A percentile compares a stretch with the other conserved stretches of the same genome.
These are phyloP conservation scores for Irineochytrium annulatum DNA, from an alignment of 192 early-diverging fungal species.

Conservation along the genomic window DNA sequence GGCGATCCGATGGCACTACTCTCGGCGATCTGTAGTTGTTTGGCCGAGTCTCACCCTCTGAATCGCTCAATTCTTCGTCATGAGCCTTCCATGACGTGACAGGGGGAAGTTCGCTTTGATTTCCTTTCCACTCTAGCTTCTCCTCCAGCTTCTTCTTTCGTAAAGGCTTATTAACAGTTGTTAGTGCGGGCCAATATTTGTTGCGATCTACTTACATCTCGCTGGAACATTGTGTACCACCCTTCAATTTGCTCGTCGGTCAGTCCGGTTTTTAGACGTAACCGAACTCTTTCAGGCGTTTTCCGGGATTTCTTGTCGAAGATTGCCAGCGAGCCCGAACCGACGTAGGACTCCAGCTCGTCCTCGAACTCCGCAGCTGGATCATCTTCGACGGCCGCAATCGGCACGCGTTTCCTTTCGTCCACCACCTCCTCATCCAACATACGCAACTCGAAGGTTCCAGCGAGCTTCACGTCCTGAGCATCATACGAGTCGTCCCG, in stretches of 20 bases:
- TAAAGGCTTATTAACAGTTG: no score
- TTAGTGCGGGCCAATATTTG: no score
- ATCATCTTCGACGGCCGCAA: background rate
- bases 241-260: slow-evolving; percentile 91
- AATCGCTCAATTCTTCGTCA: no score
- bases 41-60: no score
- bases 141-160: no score
- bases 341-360: slow-evolving; percentile 46
- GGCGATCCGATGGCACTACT: no score
- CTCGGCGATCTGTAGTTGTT: no score
- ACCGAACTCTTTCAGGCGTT: slow-evolving; percentile 48
- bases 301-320: slow-evolving; percentile 65
- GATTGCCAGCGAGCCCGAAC: slow-evolving; percentile 20
- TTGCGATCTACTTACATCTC: slow-evolving; percentile 66
- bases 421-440: slow-evolving; percentile 47
- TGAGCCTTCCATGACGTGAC: no score
- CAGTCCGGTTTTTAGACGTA: slow-evolving; percentile 67
- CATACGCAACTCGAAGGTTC: slow-evolving; percentile 45
- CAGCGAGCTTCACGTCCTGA: slow-evolving; percentile 54
- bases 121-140: background rate
- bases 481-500: slow-evolving; percentile 90
- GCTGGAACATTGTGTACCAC: slow-evolving; percentile 82
- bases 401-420: slow-evolving; percentile 5
- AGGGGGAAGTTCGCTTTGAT: background rate
- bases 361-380: slow-evolving; percentile 6